Base-by-base conservation (phyloP, 805 yeast genomes). In the Schwanniomyces polymorphus region DNA sequence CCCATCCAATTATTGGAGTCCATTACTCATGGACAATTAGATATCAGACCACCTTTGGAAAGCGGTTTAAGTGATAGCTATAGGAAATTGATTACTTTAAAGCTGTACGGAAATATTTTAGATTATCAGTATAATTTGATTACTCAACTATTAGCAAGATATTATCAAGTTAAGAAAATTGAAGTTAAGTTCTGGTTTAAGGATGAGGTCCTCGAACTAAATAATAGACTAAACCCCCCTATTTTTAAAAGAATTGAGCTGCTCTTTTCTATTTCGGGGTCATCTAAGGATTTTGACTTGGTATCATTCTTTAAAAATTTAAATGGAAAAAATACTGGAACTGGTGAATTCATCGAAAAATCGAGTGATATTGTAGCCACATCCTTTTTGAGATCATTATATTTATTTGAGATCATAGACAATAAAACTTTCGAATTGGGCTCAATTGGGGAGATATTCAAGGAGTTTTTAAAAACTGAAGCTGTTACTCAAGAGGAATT, bases 131-230 rank as follows among this genome's bases (percentile, higher is more conserved):
- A 88, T 47, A 85, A 85, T 52, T 68, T 88, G 43, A 67, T 91
- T 18, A 81, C 95, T 12, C 84, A 81, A 54, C 79, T 85, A 23
- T 76, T 91, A 56, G 85, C 89, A 52, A 83, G 98, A 61, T 92
- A 88, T 66, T 90, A 83, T 63, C 97, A 91, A 61, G 85, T 80
- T 49, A 87, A 85, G 60, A 81, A 78, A 46, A 75, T 88, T 33
- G 68, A 75, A 38, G 79, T 78, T 23, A 62, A 68, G 14, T 79
- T 69, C 49, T 85, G 86, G 85, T 85, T 73, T 68, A 62, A 64
- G 39, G 76, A 81, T 52, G 61, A 69, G 48, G 57, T 38, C 44
- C 54, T 67, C 21, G 76, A 74, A 44, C 60, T 86, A 26, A 75
- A 75, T 16, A 83, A 79, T 54, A 75, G 85, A 55, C 57, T 78